Evolutionary conservation across 2,329 filamentous ascomycete species (phyloP), one percentile per base, ranked within the genome.

Genomic region (Dactylellina haptotyla): DNA sequence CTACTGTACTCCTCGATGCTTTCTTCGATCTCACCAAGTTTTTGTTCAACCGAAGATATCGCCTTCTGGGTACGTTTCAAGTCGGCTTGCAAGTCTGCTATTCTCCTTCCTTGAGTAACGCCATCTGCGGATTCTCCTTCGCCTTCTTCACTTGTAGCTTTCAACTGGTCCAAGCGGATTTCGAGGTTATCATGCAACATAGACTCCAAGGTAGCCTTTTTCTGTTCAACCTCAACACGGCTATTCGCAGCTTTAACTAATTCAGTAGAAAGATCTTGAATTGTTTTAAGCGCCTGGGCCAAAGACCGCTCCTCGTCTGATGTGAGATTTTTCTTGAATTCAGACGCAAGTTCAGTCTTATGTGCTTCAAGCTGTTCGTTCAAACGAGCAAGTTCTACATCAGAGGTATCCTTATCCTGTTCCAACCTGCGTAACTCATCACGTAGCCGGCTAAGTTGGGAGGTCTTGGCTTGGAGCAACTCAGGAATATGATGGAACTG

Each of bases 271-370:
- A 98, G 82, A 43, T 90, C 87, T 78, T 93, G 90, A 4, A 92
- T 88, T 10, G 85, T 85, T 3, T 83, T 83, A 67, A 87, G 89
- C 8, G 96, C 85, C 32, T 84, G 84, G 74, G 95, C 90, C 2
- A 99, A 84, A 78, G 91, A 89, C 41, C 85, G 84, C 80, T 98
- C 94, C 81, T 99, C 96, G n/a, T 89, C 87, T 5, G 86, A 83
- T 8, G 89, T 90, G 53, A 99, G 84, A 10, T 90, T 90, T 81
- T 97, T 97, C 83, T 96, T 96, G 83, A 98, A 99, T 23, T 96
- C 90, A 0, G 92, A 91, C 14, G 85, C 85, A 64, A 97, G 82
- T 80, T 99, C 96, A 1, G 88, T 85, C 80, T 97, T 89, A 79
- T 93, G 90, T 4, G 90, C 89, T 51, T 84, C 86, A 65, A 96